Base-by-base conservation (phyloP, 257 asterid genomes). In the Phtheirospermum japonicum region DNA sequence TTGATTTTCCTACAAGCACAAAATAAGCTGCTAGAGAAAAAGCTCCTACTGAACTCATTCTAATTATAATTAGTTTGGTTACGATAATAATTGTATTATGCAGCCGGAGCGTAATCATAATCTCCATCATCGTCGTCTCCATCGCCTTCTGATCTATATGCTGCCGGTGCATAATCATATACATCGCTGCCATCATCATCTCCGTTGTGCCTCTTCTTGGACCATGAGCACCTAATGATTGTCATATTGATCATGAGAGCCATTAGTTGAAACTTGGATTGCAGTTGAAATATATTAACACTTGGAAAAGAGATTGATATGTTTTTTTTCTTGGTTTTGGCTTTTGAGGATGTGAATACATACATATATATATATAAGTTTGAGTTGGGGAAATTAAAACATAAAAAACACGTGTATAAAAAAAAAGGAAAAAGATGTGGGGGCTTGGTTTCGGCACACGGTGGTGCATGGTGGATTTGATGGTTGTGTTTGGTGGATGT, bases 51-150 rank as follows among this genome's bases (percentile, higher is more conserved):
- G 28, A 23, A 23, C 28, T 23, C 28, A 23, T 23, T 23, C 28
- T 23, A 23, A 23, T 23, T 23, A 23, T 23, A 23, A 23, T 23
- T 23, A 23, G 1, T 23, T 23, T 1, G 28, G 1, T 23, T 23
- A 23, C 28, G 28, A 23, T 23, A 23, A 1, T 23, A 23, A 23
- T 36, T 4, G 14, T 32, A 61, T 63, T 23, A 73, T 7, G 73
- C 73, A 2, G 80, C 73, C 4, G 73, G 79, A 49, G 79, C 76
- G 23, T 69, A 73, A 68, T 73, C 71, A 26, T 68, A 68, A 49
- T 46, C 60, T 7, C 59, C 65, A 32, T 73, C 74, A 3, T 67
- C 67, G 5, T 66, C 73, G 33, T 68, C 77, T 0, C 75, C 75
- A 0, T 34, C 70, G 10, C 70, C 70, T 36, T 69, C 66, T 4